Base-by-base conservation (phyloP, 192 early-diverging fungal genomes). In the Linnemannia exigua region DNA sequence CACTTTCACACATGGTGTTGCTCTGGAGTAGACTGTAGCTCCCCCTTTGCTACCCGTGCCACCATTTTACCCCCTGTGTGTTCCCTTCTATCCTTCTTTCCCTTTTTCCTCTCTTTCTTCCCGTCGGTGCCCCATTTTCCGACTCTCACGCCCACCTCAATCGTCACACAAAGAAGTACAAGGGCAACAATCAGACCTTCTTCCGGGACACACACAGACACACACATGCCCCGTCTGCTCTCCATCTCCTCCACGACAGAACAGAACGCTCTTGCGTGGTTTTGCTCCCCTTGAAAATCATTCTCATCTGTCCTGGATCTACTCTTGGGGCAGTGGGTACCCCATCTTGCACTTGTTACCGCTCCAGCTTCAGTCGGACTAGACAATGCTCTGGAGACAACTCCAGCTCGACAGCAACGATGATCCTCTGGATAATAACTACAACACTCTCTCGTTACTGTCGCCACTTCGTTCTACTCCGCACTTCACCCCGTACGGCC, bases 11-110 rank as follows among this genome's bases (percentile, higher is more conserved):
- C 28, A 33, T 63, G 28, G 58, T 15, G 58, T 63, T 63, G 12
- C 28, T 63, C 28, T 63, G 58, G 58, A 63, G 28, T 63, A 63
- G 58, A 63, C 58, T 63, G 58, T 63, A 33, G 58, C 14, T 63
- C 58, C 58, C 58, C 54, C 58, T 11, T 63, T 63, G 58, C 28
- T 31, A 63, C 58, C 58, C 28, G 58, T 63, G 58, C 58, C 28
- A 28, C 58, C 28, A 25, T n/a, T 25, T 25, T 44, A 9, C 41
- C 41, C 41, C 41, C 41, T 9, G 9, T 44, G 9, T 44, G 3
- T 44, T 44, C 9, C 9, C 9, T 44, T 44, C 41, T 44, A 3
- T 31, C 58, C 11, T 31, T 63, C 28, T 54, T 54, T 54, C 52
- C 58, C 6, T 22, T 52, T 52, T 14, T 52, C n/a, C n/a, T 54